These are phyloP conservation scores for Microsporum canis DNA, from an alignment of 2,329 filamentous ascomycete genomes.

Conservation along the genomic window DNA sequence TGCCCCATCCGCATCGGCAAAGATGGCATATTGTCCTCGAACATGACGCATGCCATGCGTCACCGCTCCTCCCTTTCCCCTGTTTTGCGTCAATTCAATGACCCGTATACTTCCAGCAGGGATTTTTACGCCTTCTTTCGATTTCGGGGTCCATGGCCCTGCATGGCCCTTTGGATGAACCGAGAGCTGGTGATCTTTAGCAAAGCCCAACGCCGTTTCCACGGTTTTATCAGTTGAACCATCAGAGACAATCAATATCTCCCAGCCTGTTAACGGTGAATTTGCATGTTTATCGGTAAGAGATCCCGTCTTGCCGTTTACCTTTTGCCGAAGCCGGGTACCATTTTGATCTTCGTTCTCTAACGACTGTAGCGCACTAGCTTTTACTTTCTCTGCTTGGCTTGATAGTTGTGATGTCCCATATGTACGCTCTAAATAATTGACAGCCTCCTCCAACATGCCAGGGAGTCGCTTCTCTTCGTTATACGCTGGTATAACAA, in stretches of 20 bases:
- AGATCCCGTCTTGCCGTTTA: conserved; percentile 25
- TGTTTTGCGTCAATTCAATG: conserved; percentile 64
- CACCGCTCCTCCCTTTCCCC: conserved; percentile 90
- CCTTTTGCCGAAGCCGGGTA: conserved; percentile 18
- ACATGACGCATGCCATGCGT: conserved; percentile 92
- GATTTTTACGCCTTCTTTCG: conserved; percentile 40
- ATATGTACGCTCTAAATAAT: conserved; percentile 69
- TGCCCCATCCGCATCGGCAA: conserved; percentile 92
- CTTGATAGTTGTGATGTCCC: conserved; percentile 37
- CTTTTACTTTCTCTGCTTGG: conserved; percentile 24
- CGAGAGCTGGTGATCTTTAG: conserved; percentile 53
- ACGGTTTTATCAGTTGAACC: conserved; percentile 76
- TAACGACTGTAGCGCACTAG: conserved; percentile 20
- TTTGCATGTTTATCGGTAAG: conserved; percentile 24
- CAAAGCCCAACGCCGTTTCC: conserved; percentile 67
- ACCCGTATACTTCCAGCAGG: conserved; percentile 72
- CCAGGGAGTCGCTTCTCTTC: conserved; percentile 71
- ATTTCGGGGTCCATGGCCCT: conserved; percentile 43
- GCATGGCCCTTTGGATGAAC: conserved; percentile 32
- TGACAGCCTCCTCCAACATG: conserved; percentile 83
- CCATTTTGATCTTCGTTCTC: conserved; percentile 16
- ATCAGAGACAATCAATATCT: conserved; percentile 86
- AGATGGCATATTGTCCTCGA: conserved; percentile 76
- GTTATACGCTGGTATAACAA: conserved; percentile 93
- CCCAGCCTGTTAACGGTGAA: conserved; percentile 54